These are phyloP conservation scores for Colletotrichum truncatum DNA, from an alignment of 2,329 filamentous ascomycete species.

Conservation along the genomic window DNA sequence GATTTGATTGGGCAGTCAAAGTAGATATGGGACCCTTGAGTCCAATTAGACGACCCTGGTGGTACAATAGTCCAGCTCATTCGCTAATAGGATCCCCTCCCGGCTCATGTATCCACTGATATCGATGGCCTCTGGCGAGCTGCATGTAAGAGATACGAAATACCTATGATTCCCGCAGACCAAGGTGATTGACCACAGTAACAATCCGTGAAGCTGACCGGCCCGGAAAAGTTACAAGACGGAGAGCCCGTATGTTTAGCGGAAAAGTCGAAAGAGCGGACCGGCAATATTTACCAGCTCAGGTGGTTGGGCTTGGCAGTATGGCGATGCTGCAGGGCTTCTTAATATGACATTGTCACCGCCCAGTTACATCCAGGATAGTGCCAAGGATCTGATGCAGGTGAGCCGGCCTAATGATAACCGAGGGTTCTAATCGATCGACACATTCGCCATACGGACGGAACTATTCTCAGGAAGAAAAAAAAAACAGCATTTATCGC, in stretches of 20 bases:
- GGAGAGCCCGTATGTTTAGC: background rate
- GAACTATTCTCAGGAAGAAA: background rate
- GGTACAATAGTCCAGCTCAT: no score
- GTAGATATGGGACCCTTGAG: no score
- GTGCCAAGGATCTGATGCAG: constrained; percentile 15
- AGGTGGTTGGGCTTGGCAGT: constrained; percentile 13
- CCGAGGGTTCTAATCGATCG: background rate
- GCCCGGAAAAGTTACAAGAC: constrained; percentile 1
- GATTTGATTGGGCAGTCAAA: no score
- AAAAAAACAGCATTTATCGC: background rate
- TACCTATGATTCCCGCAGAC: no score
- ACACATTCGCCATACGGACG: background rate
- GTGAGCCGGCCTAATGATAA: background rate
- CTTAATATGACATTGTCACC: background rate
- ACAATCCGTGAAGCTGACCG: no score
- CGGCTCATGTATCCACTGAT: no score
- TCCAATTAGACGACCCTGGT: no score
- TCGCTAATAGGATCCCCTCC: no score
- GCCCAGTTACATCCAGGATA: background rate
- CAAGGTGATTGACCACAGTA: no score
- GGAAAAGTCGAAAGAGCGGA: background rate
- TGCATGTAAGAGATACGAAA: no score
- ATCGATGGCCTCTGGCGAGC: no score
- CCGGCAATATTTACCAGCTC: background rate
- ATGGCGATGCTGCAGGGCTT: constrained; percentile 22